phyloP scores from a whole-genome alignment of 805 yeast species.

The Barnettozyma sucrosica region DNA sequence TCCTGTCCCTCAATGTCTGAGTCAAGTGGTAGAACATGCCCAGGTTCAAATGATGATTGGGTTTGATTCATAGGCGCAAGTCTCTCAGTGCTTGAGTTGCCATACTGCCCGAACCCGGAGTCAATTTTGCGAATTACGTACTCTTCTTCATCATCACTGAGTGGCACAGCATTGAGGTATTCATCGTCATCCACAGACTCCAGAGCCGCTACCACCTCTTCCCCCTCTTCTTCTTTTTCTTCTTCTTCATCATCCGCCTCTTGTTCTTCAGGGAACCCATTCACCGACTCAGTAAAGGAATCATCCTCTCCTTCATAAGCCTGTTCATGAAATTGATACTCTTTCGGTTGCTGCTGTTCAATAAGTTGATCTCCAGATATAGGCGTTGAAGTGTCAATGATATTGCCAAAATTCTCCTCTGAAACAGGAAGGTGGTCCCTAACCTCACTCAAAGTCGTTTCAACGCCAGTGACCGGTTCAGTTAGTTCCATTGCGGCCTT shows the following conservation, averaged over 20 bases:
- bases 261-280: neutral
- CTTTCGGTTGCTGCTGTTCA: neutral
- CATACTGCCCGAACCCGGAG: slow-evolving; percentile 1
- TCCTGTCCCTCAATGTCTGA: neutral
- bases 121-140: slow-evolving; percentile 2
- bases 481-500: neutral
- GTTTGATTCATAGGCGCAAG: neutral
- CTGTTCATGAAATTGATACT: slow-evolving; percentile 7
- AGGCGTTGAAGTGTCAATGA: neutral
- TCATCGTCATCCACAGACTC: slow-evolving; percentile 4
- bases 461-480: neutral
- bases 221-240: neutral
- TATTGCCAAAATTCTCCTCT: neutral
- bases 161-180: slow-evolving; percentile 8
- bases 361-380: neutral
- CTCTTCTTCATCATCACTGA: slow-evolving; percentile 10
- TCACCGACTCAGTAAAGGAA: neutral
- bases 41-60: neutral
- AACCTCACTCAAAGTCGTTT: neutral
- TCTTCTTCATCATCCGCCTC: neutral
- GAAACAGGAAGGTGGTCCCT: neutral
- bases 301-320: slow-evolving; percentile 5
- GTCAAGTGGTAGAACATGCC: neutral
- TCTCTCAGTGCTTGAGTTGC: neutral
- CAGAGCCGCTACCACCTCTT: neutral